Conservation (phyloP, 345 rosid species). For the Diplotaxis tenuifolia region DNA sequence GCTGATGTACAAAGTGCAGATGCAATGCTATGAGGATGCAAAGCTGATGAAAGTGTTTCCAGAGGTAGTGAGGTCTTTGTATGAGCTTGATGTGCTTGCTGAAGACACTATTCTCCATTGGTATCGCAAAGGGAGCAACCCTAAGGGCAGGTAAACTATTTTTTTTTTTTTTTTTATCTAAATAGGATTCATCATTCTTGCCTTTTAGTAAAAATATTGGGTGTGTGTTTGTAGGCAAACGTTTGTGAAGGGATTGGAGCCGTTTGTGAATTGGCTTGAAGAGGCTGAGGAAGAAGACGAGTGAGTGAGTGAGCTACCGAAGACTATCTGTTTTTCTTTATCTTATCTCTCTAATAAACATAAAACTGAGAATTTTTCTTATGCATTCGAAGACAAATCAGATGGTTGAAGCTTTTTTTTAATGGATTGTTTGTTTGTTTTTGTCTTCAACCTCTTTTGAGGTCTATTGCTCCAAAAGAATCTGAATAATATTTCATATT, state of each 20-base stretch:
- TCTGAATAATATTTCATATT: not conserved
- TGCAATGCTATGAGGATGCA: conserved; percentile 98
- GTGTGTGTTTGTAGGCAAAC: conserved; percentile 57
- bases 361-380: not conserved
- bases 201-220: not conserved
- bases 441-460: not conserved
- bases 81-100: conserved; percentile 94
- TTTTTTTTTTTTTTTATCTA: not conserved
- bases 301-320: not conserved
- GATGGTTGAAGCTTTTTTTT: conserved; percentile 6
- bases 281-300: conserved; percentile 98
- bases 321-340: not conserved
- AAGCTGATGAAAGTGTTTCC: conserved; percentile 98
- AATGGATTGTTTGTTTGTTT: conserved; percentile 11
- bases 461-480: not conserved
- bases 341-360: not conserved
- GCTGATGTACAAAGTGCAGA: conserved; percentile 88
- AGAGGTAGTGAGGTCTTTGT: conserved; percentile 79
- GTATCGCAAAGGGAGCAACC: conserved; percentile 85
- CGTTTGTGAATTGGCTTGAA: conserved; percentile 94
- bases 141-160: conserved; percentile 70
- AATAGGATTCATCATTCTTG: not conserved
- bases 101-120: conserved; percentile 90
- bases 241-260: conserved; percentile 91
- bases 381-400: not conserved